A percentile compares a stretch with the other conserved stretches of the same genome.
Conservation (phyloP, 2,329 filamentous ascomycete genomes). For the Penicillium sclerotigenum region DNA sequence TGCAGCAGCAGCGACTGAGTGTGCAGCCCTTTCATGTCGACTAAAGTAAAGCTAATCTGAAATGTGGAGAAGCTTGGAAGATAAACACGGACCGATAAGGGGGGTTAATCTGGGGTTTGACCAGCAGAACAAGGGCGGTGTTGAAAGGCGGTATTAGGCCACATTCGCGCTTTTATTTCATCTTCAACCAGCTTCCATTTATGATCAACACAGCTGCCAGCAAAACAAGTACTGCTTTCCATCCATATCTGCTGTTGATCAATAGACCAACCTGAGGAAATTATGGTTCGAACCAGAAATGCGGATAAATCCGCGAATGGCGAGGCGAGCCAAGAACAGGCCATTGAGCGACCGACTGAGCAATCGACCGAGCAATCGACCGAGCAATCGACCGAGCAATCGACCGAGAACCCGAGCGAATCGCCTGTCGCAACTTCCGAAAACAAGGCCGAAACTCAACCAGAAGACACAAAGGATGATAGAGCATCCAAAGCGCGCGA, state of each 20-base stretch:
- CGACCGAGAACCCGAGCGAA: slow-evolving; percentile 11
- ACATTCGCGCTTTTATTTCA: slow-evolving; percentile 13
- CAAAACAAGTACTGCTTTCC: not conserved
- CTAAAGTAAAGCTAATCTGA: slow-evolving; percentile 3
- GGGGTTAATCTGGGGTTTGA: slow-evolving; percentile 16
- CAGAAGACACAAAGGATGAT: slow-evolving; percentile 21
- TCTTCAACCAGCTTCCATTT: slow-evolving; percentile 9
- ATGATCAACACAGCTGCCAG: not conserved
- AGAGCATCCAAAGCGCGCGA: slow-evolving; percentile 49
- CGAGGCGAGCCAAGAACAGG: slow-evolving; percentile 7
- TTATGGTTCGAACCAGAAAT: slow-evolving; percentile 20
- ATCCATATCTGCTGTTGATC: not conserved
- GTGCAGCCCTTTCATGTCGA: slow-evolving; percentile 10
- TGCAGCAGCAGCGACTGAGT: not conserved
- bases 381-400: slow-evolving; percentile 12
- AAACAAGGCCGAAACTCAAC: slow-evolving; percentile 1
- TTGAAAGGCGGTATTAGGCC: slow-evolving; percentile 11
- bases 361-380: slow-evolving; percentile 11
- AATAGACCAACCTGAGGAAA: not conserved
- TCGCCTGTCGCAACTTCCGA: slow-evolving; percentile 8
- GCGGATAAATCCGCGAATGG: slow-evolving; percentile 16
- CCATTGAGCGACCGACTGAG: slow-evolving; percentile 11
- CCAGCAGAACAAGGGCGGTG: slow-evolving; percentile 18
- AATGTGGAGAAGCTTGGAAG: slow-evolving; percentile 19
- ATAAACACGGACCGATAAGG: slow-evolving; percentile 18